Evolutionary conservation across 164 flowering plant species (phyloP), one percentile per base, ranked within the genome.

Genomic region (Liriodendron chinense): DNA sequence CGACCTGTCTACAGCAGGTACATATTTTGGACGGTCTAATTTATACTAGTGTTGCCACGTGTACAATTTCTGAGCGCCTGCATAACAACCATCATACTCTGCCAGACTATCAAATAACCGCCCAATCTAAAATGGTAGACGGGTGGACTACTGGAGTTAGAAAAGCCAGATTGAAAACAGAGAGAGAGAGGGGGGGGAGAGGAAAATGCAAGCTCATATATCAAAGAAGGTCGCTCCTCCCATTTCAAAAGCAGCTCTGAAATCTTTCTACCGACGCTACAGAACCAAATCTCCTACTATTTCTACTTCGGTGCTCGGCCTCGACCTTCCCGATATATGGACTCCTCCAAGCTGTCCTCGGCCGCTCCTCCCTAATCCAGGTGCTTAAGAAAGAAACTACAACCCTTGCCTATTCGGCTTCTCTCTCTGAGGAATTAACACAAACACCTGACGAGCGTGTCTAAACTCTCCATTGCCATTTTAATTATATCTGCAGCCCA

Each of bases 261-360:
- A 59, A 18, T 34, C 16, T 5, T 14, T 68, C 25, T 26, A 21
- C 49, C 22, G 76, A 66, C 18, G 76, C 72, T 57, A 47, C 48
- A 80, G 66, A 74, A 26, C 80, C 28, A 70, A 79, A 80, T 84
- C 87, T 47, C 87, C 84, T 23, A 10, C 56, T 10, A 53, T 53
- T 16, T 53, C 59, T 53, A 53, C 12, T 53, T 67, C 85, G 21
- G 81, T 87, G 43, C 72, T 80, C 18, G 85, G 86, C 47, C 79
- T 84, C 9, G 92, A 89, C 74, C 73, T 86, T 23, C 90, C 92
- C 4, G 90, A 87, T 16, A 69, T 75, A n/a, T 89, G 92, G 92
- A 50, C 53, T 65, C 76, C 82, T n/a, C 61, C 47, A 61, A 74
- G 78, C 12, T 7, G 75, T 66, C 53, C 77, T 23, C 72, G 56